Evolutionary conservation across 2,329 filamentous ascomycete genomes (phyloP), one percentile per base, ranked within the genome.

Genomic region (Aspergillus neoniger): DNA sequence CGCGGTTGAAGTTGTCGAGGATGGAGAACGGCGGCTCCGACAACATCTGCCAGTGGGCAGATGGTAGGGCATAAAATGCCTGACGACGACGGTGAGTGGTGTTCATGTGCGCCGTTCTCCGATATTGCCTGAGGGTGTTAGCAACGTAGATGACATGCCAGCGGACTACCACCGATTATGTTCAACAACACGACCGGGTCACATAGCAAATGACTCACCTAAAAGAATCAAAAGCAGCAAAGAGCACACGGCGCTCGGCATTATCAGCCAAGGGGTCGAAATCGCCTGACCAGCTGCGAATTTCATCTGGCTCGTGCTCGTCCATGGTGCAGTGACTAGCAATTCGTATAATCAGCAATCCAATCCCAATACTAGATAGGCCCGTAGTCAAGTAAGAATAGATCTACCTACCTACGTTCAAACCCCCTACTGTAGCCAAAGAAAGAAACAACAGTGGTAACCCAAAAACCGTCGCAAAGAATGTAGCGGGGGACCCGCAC

Each of bases 61-160:
- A 87, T 1, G 94, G 92, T 5, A 99, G 83, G 8, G 92, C 91
- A 75, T 98, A 99, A 77, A 99, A 97, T 14, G 92, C 90, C 76
- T 95, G 92, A 28, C 96, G 88, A 21, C 95, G 89, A 17, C 93
- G 84, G 76, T 98, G 94, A 4, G 94, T 98, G 65, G 91, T 89
- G 76, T 96, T 96, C 79, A 90, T 90, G 75, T 98, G 94, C 5
- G 93, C 90, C 23, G 88, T 86, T 69, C 88, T 90, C 65, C 91
- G 88, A 75, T 97, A 97, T 77, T 93, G 91, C 57, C 92, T 96
- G 55, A 17, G 7, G 9, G n/a, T n/a, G 58, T 60, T 49, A 64
- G 62, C 17, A 30, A 36, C 32, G 32, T 15, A 36, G 32, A 32
- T 12, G 30, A 30, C 28, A 30, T 30, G 28, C 28, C 28, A 4